Evolutionary conservation across 768 basidiomycete species (phyloP), one percentile per base, ranked within the genome.

Genomic region (Guyanaporus albipodus): DNA sequence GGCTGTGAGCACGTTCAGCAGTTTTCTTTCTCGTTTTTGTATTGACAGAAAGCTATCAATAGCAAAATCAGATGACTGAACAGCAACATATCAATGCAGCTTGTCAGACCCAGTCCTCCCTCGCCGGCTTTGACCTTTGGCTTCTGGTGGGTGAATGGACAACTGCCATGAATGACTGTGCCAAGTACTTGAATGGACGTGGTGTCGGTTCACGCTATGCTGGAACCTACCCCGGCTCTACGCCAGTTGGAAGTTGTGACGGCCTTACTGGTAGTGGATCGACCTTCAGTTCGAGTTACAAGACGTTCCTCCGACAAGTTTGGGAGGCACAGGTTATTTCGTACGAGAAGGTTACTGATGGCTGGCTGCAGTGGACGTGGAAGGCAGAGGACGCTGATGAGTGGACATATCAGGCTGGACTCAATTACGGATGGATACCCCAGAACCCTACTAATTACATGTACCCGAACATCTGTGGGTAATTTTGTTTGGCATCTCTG

Each of bases 111-210:
- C 71, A 67, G 11, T 66, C 70, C 9, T 56, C 68, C 1, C 72
- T 91, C 6, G 60, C 75, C 0, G 55, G 59, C 17, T 82, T 80
- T 54, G 73, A 78, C 31, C 75, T 93, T 22, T 91, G 89, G 91
- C 74, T 80, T 14, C 73, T 92, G 35, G 89, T 92, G 21, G 91
- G 92, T 33, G 92, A 96, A 69, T 96, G 88, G 83, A 82, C 86
- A 1, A 77, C 87, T 3, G 86, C 85, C 2, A 68, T 75, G 42
- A 91, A 79, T 7, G 90, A 90, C 58, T 89, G 88, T 53, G 67
- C 67, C 37, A 57, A 12, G 28, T 69, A 67, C 36, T 72, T 96
- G 38, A 94, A 94, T 54, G 92, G 92, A 4, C 80, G 89, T 35
- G 89, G 87, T 3, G 54, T 72, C 32, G 84, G 86, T 4, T 73